phyloP scores from a whole-genome alignment of 805 yeast genomes.

The Maudiozyma pseudohumilis region DNA sequence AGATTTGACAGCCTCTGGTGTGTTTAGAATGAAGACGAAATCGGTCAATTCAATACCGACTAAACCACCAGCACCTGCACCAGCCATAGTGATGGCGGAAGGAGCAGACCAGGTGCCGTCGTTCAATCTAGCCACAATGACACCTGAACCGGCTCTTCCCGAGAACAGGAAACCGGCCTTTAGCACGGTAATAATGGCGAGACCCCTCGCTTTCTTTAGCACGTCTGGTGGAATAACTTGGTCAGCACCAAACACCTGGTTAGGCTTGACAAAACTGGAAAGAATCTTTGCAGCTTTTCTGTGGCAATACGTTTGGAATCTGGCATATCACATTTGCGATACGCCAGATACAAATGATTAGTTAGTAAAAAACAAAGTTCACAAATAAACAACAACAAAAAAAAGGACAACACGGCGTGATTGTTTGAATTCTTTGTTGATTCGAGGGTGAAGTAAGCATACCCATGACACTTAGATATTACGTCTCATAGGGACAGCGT shows the following conservation, averaged over 20 bases:
- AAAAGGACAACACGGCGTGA: not conserved
- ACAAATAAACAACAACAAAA: not conserved
- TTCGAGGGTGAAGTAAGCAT: too few relatives aligned
- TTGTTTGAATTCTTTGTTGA: too few relatives aligned
- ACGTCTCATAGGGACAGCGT: too few relatives aligned
- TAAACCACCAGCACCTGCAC: slow-evolving; percentile 98
- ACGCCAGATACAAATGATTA: not conserved
- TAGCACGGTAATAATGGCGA: slow-evolving; percentile 85
- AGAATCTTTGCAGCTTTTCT: slow-evolving; percentile 91
- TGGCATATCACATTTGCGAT: too few relatives aligned
- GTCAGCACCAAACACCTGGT: slow-evolving; percentile 84
- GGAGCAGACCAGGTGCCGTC: slow-evolving; percentile 99
- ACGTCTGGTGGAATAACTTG: slow-evolving; percentile 83
- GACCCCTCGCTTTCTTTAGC: slow-evolving; percentile 81
- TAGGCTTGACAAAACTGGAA: slow-evolving; percentile 86
- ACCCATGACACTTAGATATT: too few relatives aligned
- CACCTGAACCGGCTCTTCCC: slow-evolving; percentile 96
- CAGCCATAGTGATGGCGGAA: slow-evolving; percentile 88
- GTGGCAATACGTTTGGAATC: slow-evolving; percentile 1
- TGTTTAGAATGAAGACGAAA: slow-evolving; percentile 85
- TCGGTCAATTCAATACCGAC: slow-evolving; percentile 95
- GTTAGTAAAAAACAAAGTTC: not conserved
- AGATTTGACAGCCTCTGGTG: slow-evolving; percentile 79
- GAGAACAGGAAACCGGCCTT: slow-evolving; percentile 95
- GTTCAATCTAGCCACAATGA: slow-evolving; percentile 83